Percentiles rank a stretch among this genome's conserved stretches.
phyloP scores from a whole-genome alignment of 2,329 filamentous ascomycete species.

The Kalmusia sp. region DNA sequence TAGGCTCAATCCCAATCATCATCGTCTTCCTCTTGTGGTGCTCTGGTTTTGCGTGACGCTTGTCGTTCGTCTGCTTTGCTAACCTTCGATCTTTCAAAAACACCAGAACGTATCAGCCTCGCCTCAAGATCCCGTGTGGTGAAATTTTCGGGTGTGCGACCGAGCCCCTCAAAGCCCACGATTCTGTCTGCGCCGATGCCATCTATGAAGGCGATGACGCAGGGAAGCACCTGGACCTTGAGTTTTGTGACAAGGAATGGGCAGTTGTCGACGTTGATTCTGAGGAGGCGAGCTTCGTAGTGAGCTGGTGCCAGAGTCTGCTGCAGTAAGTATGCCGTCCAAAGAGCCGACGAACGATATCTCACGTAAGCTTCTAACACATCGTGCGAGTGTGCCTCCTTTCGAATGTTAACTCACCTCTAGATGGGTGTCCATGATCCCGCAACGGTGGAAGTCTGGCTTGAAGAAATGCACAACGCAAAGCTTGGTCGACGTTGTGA shows the following conservation, averaged over 20 bases:
- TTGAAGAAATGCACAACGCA: constrained; percentile 71
- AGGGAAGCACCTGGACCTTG: constrained; percentile 65
- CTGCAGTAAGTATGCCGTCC: not conserved
- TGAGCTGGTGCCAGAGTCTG: constrained; percentile 62
- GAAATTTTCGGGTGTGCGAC: constrained; percentile 60
- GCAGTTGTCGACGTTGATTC: constrained; percentile 66
- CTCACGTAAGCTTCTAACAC: no score
- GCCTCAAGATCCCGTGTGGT: constrained; percentile 62
- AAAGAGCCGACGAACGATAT: not conserved
- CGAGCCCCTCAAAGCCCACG: constrained; percentile 65
- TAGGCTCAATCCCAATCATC: constrained; percentile 58
- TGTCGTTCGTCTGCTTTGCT: constrained; percentile 51
- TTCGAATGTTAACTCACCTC: constrained; percentile 39
- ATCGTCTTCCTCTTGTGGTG: constrained; percentile 49
- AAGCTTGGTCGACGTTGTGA: constrained; percentile 64
- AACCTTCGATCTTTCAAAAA: constrained; percentile 61
- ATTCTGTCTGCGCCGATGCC: constrained; percentile 63
- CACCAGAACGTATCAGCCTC: constrained; percentile 58
- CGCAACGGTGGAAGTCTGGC: constrained; percentile 67
- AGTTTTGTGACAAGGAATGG: constrained; percentile 66
- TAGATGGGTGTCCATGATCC: constrained; percentile 67
- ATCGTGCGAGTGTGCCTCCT: not conserved
- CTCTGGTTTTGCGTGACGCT: constrained; percentile 38
- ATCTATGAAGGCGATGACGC: constrained; percentile 64
- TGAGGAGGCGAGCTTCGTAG: constrained; percentile 64